These are phyloP conservation scores for Salpingoeca rosetta DNA, from an alignment of 78 protist species.

Conservation along the genomic window DNA sequence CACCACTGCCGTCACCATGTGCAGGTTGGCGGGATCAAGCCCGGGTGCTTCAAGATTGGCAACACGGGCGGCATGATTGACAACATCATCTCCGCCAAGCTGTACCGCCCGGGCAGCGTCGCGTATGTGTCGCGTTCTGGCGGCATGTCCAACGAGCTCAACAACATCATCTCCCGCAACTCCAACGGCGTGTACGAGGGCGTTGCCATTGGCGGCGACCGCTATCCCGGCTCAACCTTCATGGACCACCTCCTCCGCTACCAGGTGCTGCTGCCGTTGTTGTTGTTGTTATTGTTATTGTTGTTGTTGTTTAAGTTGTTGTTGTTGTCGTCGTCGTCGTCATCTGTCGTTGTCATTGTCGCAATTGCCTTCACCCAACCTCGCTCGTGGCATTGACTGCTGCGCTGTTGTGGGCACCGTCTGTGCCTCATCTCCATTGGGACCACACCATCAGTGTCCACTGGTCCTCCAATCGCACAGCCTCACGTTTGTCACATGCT, in stretches of 20 bases:
- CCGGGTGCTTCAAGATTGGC: slow-evolving; percentile 86
- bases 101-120: slow-evolving; percentile 85
- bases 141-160: slow-evolving; percentile 82
- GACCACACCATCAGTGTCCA: no score
- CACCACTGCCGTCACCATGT: no score
- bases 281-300: no score
- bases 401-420: slow-evolving; percentile 11
- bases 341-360: no score
- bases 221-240: slow-evolving; percentile 78
- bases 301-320: no score
- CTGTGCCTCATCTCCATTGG: no score
- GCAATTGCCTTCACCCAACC: no score
- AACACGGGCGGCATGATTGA: slow-evolving; percentile 88
- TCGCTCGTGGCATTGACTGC: no score
- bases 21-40: slow-evolving; percentile 89
- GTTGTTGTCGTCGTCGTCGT: no score
- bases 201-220: slow-evolving; percentile 89
- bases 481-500: no score
- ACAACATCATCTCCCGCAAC: slow-evolving; percentile 71
- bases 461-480: no score
- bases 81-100: slow-evolving; percentile 77
- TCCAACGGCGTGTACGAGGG: slow-evolving; percentile 89
- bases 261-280: no score
- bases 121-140: slow-evolving; percentile 79
- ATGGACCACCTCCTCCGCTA: slow-evolving; percentile 68